Percentiles rank a stretch among this genome's conserved stretches.
Conservation (phyloP, 441 rosid genomes). For the Aleurites moluccanus region DNA sequence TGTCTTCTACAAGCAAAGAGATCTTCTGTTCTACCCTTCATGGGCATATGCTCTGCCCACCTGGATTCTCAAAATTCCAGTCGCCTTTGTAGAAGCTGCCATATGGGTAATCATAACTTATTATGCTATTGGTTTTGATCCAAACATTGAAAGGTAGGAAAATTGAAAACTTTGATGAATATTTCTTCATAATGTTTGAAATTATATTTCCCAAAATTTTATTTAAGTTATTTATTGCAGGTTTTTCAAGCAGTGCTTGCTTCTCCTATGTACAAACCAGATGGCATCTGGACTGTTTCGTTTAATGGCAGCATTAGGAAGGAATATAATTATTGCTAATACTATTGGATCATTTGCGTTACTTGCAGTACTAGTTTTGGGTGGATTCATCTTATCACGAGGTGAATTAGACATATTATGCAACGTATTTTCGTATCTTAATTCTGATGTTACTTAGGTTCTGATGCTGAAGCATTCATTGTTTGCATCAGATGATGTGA, state of each 20-base stretch:
- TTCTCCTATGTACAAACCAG: constrained; percentile 49
- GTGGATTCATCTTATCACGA: constrained; percentile 64
- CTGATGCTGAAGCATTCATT: constrained; percentile 14
- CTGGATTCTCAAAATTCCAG: constrained; percentile 81
- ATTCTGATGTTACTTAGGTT: neutral
- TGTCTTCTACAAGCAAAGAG: constrained; percentile 92
- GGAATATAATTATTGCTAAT: constrained; percentile 62
- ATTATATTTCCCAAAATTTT: constrained; percentile 5
- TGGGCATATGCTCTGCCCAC: constrained; percentile 91
- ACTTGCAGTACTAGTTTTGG: constrained; percentile 48
- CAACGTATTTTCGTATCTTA: neutral
- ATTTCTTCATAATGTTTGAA: neutral
- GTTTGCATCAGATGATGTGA: constrained; percentile 44
- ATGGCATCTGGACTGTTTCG: constrained; percentile 64
- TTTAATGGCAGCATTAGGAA: constrained; percentile 53
- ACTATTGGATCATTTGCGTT: constrained; percentile 55
- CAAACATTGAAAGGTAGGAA: constrained; percentile 47
- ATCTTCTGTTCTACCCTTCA: constrained; percentile 75
- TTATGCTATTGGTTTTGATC: constrained; percentile 69
- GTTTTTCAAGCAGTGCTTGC: constrained; percentile 53
- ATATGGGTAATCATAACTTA: constrained; percentile 74
- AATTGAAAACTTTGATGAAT: neutral
- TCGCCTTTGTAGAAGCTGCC: constrained; percentile 56
- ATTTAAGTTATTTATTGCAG: constrained; percentile 36
- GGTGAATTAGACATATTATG: constrained; percentile 26